Conservation (phyloP, 176 grass and related monocot species). For the Calamus simplicifolius region DNA sequence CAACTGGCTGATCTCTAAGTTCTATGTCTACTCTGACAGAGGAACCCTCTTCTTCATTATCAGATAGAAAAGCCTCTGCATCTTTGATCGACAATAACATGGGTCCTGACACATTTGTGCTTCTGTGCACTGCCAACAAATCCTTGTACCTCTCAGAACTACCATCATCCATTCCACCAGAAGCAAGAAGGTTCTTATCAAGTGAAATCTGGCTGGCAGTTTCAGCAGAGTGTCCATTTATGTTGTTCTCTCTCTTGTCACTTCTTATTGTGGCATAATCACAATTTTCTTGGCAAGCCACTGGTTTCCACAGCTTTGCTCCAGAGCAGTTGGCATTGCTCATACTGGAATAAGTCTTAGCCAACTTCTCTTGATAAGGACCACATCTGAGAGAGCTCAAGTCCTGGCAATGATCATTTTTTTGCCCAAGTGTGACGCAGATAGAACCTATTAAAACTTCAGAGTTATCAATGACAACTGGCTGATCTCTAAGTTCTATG, state of each 20-base stretch:
- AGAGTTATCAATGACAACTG: conserved; percentile 22
- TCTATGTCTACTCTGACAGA: too few species aligned
- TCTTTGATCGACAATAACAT: conserved; percentile 41
- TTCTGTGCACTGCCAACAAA: conserved; percentile 4
- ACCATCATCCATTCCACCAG: conserved; percentile 7
- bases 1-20: too few species aligned
- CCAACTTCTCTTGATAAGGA: conserved; percentile 5
- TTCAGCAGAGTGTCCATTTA: not conserved
- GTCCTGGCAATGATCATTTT: conserved; percentile 1
- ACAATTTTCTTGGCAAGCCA: conserved; percentile 16
- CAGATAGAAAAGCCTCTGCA: conserved; percentile 42
- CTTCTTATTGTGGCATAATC: not conserved
- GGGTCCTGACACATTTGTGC: conserved; percentile 4
- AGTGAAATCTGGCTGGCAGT: not conserved
- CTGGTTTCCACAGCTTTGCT: conserved; percentile 4
- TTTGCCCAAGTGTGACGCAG: conserved; percentile 48
- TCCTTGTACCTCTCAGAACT: conserved; percentile 9
- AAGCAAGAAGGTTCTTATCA: conserved; percentile 5
- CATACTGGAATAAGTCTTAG: conserved; percentile 11
- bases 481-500: conserved; percentile 18
- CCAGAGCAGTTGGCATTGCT: conserved; percentile 3
- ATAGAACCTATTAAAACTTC: conserved; percentile 83
- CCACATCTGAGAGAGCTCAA: too few species aligned
- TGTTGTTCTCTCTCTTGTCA: not conserved
- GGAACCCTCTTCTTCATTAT: too few species aligned